Percentiles rank a stretch among this genome's conserved stretches.
These are phyloP conservation scores for Bryopsis sp. DNA, from an alignment of 139 green algal genomes.

Conservation along the genomic window DNA sequence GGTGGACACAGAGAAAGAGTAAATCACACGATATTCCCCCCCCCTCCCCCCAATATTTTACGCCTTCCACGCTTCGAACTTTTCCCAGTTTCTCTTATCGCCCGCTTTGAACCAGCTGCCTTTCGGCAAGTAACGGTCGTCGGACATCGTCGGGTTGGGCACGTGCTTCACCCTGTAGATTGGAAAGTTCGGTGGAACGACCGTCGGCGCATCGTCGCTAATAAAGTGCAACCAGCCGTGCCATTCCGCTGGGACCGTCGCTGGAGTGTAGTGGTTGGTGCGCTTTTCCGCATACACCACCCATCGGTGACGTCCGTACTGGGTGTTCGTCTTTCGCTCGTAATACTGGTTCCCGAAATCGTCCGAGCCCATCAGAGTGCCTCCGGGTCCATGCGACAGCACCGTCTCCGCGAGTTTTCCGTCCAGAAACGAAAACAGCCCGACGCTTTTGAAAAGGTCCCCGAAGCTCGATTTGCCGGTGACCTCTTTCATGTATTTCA, in stretches of 20 bases:
- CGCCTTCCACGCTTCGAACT: not conserved
- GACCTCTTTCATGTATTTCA: conserved; percentile 6
- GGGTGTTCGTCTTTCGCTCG: not conserved
- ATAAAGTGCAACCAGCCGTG: conserved; percentile 17
- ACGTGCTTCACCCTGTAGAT: not conserved
- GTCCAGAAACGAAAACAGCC: not conserved
- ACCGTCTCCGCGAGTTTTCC: conserved; percentile 9
- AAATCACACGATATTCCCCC: no score
- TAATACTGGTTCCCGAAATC: conserved; percentile 15
- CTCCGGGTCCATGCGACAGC: conserved; percentile 3
- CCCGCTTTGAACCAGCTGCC: conserved; percentile 11
- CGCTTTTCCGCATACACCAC: conserved; percentile 10
- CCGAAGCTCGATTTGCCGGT: not conserved
- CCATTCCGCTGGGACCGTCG: conserved; percentile 8
- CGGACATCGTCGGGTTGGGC: not conserved
- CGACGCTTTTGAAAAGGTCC: conserved; percentile 3
- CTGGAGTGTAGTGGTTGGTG: conserved; percentile 2
- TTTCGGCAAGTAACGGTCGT: conserved; percentile 10
- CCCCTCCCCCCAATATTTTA: no score
- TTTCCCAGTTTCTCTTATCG: conserved; percentile 17
- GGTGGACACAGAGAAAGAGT: no score
- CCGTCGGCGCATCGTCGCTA: not conserved
- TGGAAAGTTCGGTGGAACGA: not conserved
- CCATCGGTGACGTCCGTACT: conserved; percentile 11
- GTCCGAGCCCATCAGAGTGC: conserved; percentile 1